Base-by-base conservation (phyloP, 176 grass and related monocot species). In the Oryza nivara region DNA sequence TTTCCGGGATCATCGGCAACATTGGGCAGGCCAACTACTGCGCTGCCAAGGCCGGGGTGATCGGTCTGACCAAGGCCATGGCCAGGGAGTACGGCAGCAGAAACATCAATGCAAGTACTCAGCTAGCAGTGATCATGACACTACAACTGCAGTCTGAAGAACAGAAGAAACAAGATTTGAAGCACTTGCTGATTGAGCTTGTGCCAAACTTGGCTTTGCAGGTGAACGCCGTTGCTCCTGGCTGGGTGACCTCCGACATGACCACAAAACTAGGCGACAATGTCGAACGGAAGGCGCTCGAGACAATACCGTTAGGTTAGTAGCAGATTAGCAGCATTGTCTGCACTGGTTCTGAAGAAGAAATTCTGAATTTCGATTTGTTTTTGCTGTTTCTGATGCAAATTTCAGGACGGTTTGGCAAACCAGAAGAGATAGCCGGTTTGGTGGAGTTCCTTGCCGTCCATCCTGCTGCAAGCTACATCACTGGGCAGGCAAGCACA, bases 211-310 rank as follows among this genome's bases (percentile, higher is more conserved):
- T 71, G 17, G 35, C 23, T 61, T 58, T 73, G 19, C 56, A 98
- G 91, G 93, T 98, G 74, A 98, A 98, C 65, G 96, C 91, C 17
- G 87, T 95, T 26, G 88, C 96, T 19, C 93, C 91, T 2, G 93
- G 96, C 22, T 98, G 94, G 88, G 92, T 98, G 30, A 89, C 91
- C 16, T 98, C 96, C 6, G 91, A 95, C 86, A 95, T 98, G 96
- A 98, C 96, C 2, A 72, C 87, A 0, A 92, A 89, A 68, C 81
- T 98, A 44, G 87, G 91, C 7, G 91, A 93, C 15, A 93, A 90
- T 15, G n/a, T 98, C 2, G 96, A 98, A 44, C 82, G 84, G 17
- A 95, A 95, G 69, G 92, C 92, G 5, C 58, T 98, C 25, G 73
- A 91, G 68, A 95, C 82, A 2, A 98, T 98, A 74, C 96, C 91